phyloP scores from a whole-genome alignment of 1,139 yeast species.

The Yamadazyma sp. region DNA sequence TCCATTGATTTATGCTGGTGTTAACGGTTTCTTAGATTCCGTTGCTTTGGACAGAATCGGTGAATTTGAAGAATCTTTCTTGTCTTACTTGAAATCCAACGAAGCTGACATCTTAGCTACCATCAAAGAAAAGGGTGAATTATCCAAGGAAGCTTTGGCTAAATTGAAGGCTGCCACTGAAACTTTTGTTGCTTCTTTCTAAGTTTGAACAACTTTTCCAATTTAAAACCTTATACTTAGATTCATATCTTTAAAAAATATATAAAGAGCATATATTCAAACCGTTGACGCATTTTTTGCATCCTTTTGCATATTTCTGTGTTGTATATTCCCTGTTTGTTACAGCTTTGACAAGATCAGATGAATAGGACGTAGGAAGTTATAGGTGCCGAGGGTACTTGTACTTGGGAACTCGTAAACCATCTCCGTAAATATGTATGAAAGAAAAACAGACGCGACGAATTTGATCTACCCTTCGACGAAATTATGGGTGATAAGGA shows the following conservation, averaged over 20 bases:
- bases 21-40: constrained; percentile 95
- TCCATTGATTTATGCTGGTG: constrained; percentile 98
- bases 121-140: constrained; percentile 87
- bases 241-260: constrained; percentile 14
- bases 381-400: not conserved
- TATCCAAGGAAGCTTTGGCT: constrained; percentile 82
- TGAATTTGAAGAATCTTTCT: constrained; percentile 91
- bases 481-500: constrained; percentile 21
- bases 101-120: constrained; percentile 81
- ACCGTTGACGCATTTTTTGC: constrained; percentile 5
- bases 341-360: too few species aligned
- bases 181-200: constrained; percentile 86
- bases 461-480: too few species aligned
- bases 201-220: constrained; percentile 17
- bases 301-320: constrained; percentile 1
- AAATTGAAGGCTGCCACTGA: constrained; percentile 89
- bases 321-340: too few species aligned
- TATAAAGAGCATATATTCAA: constrained; percentile 17
- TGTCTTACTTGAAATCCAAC: constrained; percentile 87
- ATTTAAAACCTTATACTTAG: constrained; percentile 10
- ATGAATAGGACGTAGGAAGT: not conserved
- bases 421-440: too few species aligned
- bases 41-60: constrained; percentile 83
- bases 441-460: too few species aligned
- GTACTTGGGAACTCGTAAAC: too few species aligned